Evolutionary conservation across 179 eudicot genomes (phyloP).

Genomic region (Drosera spatulata): DNA sequence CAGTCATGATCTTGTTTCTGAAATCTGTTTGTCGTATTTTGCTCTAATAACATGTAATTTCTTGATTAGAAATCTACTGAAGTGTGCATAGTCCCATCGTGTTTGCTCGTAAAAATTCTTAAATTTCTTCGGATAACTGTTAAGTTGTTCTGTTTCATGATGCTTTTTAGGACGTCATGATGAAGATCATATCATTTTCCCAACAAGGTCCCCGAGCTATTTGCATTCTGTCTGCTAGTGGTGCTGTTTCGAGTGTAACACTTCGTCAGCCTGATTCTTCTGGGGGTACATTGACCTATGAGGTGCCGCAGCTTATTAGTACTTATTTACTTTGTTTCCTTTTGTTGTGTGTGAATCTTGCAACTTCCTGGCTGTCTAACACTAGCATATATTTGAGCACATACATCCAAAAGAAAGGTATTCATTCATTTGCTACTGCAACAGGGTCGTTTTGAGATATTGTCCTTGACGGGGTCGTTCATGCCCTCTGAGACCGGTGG

Average conservation of each 20-base stretch:
- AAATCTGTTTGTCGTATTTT: background rate
- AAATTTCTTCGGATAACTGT: background rate
- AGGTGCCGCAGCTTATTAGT: constrained; percentile 31
- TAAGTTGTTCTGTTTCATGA: background rate
- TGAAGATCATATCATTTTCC: constrained; percentile 77
- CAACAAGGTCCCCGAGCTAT: constrained; percentile 68
- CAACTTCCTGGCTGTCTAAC: too few relatives aligned
- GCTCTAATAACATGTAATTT: too few relatives aligned
- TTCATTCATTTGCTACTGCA: background rate
- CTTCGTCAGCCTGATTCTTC: constrained; percentile 85
- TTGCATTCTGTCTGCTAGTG: constrained; percentile 30
- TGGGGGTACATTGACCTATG: constrained; percentile 82
- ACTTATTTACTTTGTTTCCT: background rate
- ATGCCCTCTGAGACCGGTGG: constrained; percentile 88
- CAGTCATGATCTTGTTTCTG: background rate
- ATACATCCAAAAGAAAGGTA: too few relatives aligned
- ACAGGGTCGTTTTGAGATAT: constrained; percentile 95
- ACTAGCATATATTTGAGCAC: too few relatives aligned
- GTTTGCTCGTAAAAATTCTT: too few relatives aligned
- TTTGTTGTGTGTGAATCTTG: too few relatives aligned
- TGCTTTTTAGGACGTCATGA: constrained; percentile 57
- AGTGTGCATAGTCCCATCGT: too few relatives aligned
- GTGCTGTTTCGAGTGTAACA: constrained; percentile 67
- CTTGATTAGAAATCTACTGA: too few relatives aligned
- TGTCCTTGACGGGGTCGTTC: constrained; percentile 81